These are phyloP conservation scores for Ziziphus jujuba DNA, from an alignment of 306 rosid species.

Conservation along the genomic window DNA sequence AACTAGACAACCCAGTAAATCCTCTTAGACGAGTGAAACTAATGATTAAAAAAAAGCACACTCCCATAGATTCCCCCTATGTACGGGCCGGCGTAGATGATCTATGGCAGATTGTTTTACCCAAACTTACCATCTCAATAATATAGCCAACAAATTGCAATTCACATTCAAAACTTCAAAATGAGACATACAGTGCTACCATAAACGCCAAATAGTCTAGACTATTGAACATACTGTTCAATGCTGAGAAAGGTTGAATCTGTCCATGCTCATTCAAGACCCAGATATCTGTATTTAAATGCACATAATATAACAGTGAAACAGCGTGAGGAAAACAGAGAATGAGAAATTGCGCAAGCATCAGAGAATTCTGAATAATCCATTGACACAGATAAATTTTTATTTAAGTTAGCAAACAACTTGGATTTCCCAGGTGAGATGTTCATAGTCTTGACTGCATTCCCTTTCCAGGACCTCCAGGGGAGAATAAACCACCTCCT, in stretches of 20 bases:
- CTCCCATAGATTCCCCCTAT: too few relatives aligned
- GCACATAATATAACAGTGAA: slow-evolving; percentile 10
- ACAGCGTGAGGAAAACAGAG: not conserved
- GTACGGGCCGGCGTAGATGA: too few relatives aligned
- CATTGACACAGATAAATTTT: not conserved
- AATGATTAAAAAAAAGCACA: too few relatives aligned
- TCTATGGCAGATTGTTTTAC: too few relatives aligned
- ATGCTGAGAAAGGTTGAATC: slow-evolving; percentile 85
- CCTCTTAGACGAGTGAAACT: too few relatives aligned
- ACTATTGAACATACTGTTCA: slow-evolving; percentile 89
- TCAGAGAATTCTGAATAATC: not conserved
- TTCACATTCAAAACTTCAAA: not conserved
- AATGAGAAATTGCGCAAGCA: not conserved
- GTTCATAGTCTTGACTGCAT: slow-evolving; percentile 96
- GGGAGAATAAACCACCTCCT: slow-evolving; percentile 95
- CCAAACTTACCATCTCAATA: not conserved
- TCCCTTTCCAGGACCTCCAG: slow-evolving; percentile 96
- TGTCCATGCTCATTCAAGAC: slow-evolving; percentile 76
- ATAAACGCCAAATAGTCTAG: slow-evolving; percentile 83
- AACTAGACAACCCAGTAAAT: too few relatives aligned
- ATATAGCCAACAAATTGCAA: slow-evolving; percentile 14
- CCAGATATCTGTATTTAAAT: slow-evolving; percentile 61
- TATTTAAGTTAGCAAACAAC: slow-evolving; percentile 10
- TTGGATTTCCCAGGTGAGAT: slow-evolving; percentile 31
- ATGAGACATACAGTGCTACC: slow-evolving; percentile 72